A percentile compares a stretch with the other conserved stretches of the same genome.
phyloP scores from a whole-genome alignment of 1,139 yeast genomes.

The Scheffersomyces illinoinensis region DNA sequence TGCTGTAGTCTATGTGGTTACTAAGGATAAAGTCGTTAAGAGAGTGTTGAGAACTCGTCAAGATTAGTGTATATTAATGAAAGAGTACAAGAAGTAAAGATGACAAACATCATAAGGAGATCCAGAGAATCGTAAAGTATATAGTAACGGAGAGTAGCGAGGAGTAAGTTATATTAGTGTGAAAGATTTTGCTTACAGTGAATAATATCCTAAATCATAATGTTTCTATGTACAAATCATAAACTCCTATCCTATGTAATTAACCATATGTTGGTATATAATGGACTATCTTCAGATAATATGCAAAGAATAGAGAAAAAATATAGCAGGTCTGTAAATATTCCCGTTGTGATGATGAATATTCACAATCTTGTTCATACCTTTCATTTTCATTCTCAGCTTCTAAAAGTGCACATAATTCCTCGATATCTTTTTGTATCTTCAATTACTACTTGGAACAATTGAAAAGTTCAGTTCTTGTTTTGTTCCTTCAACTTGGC shows the following conservation, averaged over 20 bases:
- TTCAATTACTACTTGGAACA: not conserved
- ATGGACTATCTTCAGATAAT: not conserved
- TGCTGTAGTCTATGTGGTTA: conserved; percentile 88
- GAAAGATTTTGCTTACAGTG: not conserved
- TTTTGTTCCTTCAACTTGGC: conserved; percentile 7
- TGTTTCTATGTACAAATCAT: not conserved
- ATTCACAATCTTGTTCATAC: too few species aligned
- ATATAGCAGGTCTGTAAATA: too few species aligned
- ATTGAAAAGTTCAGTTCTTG: not conserved
- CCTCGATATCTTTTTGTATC: not conserved
- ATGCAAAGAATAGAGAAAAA: not conserved
- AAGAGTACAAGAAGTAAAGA: conserved; percentile 6
- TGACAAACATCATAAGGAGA: not conserved
- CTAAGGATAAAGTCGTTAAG: conserved; percentile 88
- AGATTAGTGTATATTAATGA: conserved; percentile 50
- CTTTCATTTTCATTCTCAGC: too few species aligned
- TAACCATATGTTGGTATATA: not conserved
- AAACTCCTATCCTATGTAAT: not conserved
- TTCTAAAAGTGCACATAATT: not conserved
- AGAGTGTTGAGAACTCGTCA: conserved; percentile 91
- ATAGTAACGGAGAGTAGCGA: too few species aligned
- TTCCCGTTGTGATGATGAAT: too few species aligned
- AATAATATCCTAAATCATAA: not conserved
- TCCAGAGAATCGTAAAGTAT: not conserved
- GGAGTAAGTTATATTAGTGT: too few species aligned